Conservation (phyloP, 2,329 filamentous ascomycete genomes). For the Alternaria sp. region DNA sequence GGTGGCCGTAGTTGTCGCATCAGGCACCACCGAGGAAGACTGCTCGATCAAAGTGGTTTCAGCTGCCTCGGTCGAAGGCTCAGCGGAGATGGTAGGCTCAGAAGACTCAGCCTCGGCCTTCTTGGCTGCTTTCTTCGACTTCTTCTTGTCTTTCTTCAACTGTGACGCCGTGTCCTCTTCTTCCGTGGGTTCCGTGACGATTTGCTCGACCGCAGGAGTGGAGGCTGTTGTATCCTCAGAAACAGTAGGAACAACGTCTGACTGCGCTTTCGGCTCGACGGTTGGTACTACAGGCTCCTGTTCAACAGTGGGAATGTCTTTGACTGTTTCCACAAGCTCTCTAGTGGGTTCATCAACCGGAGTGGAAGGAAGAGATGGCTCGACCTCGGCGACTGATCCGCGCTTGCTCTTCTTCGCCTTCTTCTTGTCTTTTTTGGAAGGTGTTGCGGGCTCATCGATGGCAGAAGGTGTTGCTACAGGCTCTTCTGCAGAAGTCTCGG, state of each 20-base stretch:
- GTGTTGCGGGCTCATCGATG: conserved; percentile 4
- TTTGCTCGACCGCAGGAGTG: neutral
- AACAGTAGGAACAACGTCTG: neutral
- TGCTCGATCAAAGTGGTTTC: neutral
- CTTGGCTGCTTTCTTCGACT: conserved; percentile 29
- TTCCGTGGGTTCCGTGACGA: neutral
- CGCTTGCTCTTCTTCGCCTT: conserved; percentile 18
- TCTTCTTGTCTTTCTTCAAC: conserved; percentile 33
- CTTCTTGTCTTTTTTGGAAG: conserved; percentile 27
- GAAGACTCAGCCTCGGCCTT: conserved; percentile 4
- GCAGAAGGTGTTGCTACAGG: neutral
- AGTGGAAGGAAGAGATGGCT: conserved; percentile 8
- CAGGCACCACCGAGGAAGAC: neutral
- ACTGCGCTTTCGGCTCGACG: neutral
- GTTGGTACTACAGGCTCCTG: neutral
- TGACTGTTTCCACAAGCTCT: neutral
- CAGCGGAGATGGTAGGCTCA: neutral
- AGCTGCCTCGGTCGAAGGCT: neutral
- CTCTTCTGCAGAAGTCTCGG: neutral
- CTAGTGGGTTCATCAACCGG: conserved; percentile 5
- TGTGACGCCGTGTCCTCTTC: conserved; percentile 13
- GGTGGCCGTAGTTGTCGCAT: neutral
- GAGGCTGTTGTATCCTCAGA: neutral
- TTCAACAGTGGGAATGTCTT: neutral
- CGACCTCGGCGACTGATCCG: conserved; percentile 14